A percentile compares a stretch with the other conserved stretches of the same genome.
phyloP scores from a whole-genome alignment of 2,329 filamentous ascomycete genomes.

The Microcera coccophila region DNA sequence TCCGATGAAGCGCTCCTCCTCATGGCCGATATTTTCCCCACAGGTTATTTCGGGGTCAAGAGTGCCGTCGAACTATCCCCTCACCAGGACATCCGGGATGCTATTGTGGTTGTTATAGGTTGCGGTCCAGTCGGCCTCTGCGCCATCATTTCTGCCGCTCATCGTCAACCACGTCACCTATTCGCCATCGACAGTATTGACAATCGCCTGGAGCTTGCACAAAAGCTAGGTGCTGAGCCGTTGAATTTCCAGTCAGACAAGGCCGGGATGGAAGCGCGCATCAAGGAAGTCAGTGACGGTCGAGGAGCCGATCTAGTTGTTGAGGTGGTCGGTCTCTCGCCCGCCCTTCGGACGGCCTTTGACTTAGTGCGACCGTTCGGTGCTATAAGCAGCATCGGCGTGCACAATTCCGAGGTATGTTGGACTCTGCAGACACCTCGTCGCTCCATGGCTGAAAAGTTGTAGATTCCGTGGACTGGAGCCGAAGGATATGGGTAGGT shows the following conservation, averaged over 20 bases:
- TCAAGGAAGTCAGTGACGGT: slow-evolving; percentile 72
- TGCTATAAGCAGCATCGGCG: slow-evolving; percentile 69
- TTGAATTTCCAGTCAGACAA: slow-evolving; percentile 71
- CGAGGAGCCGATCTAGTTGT: slow-evolving; percentile 83
- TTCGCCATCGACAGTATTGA: slow-evolving; percentile 78
- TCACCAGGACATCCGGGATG: slow-evolving; percentile 36
- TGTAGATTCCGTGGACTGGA: slow-evolving; percentile 62
- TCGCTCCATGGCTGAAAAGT: slow-evolving; percentile 4
- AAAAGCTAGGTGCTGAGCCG: slow-evolving; percentile 71
- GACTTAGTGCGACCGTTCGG: slow-evolving; percentile 70
- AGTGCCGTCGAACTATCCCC: slow-evolving; percentile 67
- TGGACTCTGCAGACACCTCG: background rate
- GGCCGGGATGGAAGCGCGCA: slow-evolving; percentile 61
- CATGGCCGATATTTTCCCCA: slow-evolving; percentile 92
- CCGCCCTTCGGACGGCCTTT: slow-evolving; percentile 66
- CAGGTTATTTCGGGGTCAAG: slow-evolving; percentile 75
- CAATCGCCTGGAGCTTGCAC: slow-evolving; percentile 69
- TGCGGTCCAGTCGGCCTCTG: slow-evolving; percentile 85
- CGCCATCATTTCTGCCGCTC: slow-evolving; percentile 72
- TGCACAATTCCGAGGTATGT: slow-evolving; percentile 67
- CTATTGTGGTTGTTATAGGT: slow-evolving; percentile 74
- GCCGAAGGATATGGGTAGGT: slow-evolving; percentile 57
- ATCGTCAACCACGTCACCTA: slow-evolving; percentile 69
- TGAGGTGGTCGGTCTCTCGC: slow-evolving; percentile 69
- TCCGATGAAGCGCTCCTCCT: slow-evolving; percentile 72